phyloP scores from a whole-genome alignment of 306 rosid genomes.

The Dalbergia cultrata region DNA sequence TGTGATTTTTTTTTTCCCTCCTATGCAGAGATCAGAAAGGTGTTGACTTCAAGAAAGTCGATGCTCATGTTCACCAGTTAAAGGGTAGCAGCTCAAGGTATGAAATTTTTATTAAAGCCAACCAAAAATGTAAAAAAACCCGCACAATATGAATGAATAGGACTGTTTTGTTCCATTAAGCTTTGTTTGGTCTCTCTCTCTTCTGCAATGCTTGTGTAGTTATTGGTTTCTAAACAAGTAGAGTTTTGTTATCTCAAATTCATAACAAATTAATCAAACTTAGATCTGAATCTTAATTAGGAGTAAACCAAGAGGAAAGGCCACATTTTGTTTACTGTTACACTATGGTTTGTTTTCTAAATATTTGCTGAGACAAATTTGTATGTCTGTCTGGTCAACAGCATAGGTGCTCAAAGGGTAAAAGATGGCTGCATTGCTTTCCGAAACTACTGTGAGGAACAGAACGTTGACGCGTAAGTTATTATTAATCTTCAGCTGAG shows the following conservation, averaged over 20 bases:
- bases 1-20: conserved; percentile 16
- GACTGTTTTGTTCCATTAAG: conserved; percentile 24
- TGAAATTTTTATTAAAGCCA: conserved; percentile 13
- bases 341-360: not conserved
- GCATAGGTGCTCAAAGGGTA: conserved; percentile 95
- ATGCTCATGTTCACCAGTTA: conserved; percentile 95
- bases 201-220: conserved; percentile 2
- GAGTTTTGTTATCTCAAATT: not conserved
- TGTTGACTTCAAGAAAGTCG: conserved; percentile 89
- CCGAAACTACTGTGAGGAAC: conserved; percentile 87
- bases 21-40: conserved; percentile 68
- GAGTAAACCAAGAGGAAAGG: conserved; percentile 18
- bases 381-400: conserved; percentile 48
- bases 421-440: conserved; percentile 85
- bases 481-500: conserved; percentile 43
- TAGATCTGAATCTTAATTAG: conserved; percentile 14
- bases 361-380: conserved; percentile 37
- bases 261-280: conserved; percentile 8
- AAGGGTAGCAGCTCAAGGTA: conserved; percentile 99
- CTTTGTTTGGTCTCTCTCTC: not conserved
- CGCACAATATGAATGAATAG: conserved; percentile 22
- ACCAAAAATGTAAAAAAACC: conserved; percentile 11
- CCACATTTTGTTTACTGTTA: conserved; percentile 27
- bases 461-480: conserved; percentile 84
- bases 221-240: conserved; percentile 12